Base-by-base conservation (phyloP, 495 filamentous ascomycete genomes). In the Filosporella fistucella region DNA sequence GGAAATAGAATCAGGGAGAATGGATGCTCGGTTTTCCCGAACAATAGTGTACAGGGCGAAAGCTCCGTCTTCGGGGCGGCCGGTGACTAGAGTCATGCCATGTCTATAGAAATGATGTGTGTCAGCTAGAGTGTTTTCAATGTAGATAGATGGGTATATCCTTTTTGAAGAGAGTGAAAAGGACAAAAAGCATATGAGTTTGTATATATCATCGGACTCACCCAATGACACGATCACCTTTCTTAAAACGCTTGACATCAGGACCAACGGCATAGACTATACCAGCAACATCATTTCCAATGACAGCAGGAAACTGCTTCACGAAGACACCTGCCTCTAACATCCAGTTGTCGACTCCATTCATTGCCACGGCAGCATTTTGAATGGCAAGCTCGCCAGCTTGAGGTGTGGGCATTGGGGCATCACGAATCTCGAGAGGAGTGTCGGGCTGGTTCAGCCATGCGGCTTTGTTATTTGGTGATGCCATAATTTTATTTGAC, bases 261-360 rank as follows among this genome's bases (percentile, higher is more conserved):
- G 55, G 43, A n/a, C 79, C 78, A 20, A 75, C 66, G 24, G 62
- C 67, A 12, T 60, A 63, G 9, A 84, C 65, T 2, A 63, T 66
- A 21, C 82, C 82, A 1, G 76, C 67, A 20, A 78, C 58, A 53
- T 84, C 82, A 44, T 54, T 55, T 26, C 81, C 78, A 5, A 81
- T 55, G 36, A 80, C 63, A 21, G 61, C 46, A 0, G 79, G 79
- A 37, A 72, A 79, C 1, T 63, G 62, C 4, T 63, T 48, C 1
- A 65, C 21, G 20, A 60, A 59, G 33, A 64, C 47, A 11, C 63
- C 65, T 11, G 40, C 20, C 13, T 52, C 49, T 30, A 26, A 33
- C 41, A 52, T 45, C 5, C 24, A 18, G 42, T 17, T 29, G 51
- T 54, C 51, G n/a, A 54, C 13, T 2, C 35, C 35, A 38, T 54